phyloP scores from a whole-genome alignment of 169 alveolate species.

The Eimeria brunetti region DNA sequence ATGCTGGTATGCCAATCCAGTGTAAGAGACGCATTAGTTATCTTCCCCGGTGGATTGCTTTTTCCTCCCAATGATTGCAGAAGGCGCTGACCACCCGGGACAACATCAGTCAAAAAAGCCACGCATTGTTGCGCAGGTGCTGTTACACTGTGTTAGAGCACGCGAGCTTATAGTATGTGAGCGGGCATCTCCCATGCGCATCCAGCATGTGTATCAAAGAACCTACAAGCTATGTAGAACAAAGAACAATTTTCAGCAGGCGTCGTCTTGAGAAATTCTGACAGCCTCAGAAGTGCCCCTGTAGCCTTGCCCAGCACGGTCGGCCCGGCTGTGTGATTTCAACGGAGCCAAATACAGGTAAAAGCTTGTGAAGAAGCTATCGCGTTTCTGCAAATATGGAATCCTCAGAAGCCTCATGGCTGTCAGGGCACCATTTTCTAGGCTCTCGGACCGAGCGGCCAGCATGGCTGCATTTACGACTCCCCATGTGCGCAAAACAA shows the following conservation, averaged over 20 bases:
- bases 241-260: background rate
- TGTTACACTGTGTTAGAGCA: background rate
- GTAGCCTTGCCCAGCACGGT: too few species aligned
- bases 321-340: background rate
- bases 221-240: background rate
- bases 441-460: background rate
- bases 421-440: background rate
- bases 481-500: background rate
- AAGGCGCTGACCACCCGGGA: background rate
- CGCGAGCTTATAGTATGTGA: background rate
- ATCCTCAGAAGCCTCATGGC: background rate
- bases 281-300: background rate
- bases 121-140: background rate
- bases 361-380: background rate
- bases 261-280: background rate
- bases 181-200: background rate
- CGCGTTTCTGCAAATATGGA: background rate
- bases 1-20: background rate
- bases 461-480: background rate
- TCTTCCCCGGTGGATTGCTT: background rate
- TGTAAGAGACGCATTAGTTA: background rate
- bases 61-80: background rate
- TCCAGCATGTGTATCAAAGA: background rate
- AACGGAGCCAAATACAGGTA: background rate
- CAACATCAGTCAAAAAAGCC: background rate